Evolutionary conservation across 176 grass and related monocot genomes (phyloP).

Genomic region (Avena atlantica): DNA sequence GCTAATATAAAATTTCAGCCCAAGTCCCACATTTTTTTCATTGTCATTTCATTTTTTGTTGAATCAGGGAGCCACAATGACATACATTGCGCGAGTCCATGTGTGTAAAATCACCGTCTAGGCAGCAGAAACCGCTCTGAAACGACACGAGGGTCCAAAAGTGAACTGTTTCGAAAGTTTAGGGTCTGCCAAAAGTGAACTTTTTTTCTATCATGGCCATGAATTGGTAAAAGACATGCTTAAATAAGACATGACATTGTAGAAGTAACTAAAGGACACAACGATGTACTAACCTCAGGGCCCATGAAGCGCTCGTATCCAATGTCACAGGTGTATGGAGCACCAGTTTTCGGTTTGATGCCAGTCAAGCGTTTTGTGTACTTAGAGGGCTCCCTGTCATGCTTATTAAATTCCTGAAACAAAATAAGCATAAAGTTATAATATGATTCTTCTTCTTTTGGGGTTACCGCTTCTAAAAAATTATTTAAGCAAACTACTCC

Average conservation of each 20-base stretch:
- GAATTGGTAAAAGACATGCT: not conserved
- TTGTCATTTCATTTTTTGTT: not conserved
- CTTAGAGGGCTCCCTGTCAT: conserved; percentile 90
- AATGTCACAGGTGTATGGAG: conserved; percentile 79
- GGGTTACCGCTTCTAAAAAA: not conserved
- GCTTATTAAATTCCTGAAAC: conserved; percentile 95
- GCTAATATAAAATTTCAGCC: not conserved
- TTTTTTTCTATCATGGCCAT: not conserved
- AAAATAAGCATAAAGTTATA: conserved; percentile 6
- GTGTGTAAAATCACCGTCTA: not conserved
- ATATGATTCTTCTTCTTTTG: not conserved
- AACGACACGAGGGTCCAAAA: not conserved
- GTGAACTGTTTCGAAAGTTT: not conserved
- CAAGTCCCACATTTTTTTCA: not conserved
- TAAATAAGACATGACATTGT: not conserved
- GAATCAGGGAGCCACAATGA: not conserved
- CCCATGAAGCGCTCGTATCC: conserved; percentile 99
- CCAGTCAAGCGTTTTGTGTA: conserved; percentile 85
- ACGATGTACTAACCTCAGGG: conserved; percentile 70
- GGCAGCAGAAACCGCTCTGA: not conserved
- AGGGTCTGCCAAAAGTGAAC: not conserved
- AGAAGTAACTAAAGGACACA: conserved; percentile 11
- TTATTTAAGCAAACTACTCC: not conserved
- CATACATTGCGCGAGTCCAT: not conserved
- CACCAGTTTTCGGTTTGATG: conserved; percentile 84